Evolutionary conservation across 345 rosid species (phyloP).

Genomic region (Odontarrhena argentea): DNA sequence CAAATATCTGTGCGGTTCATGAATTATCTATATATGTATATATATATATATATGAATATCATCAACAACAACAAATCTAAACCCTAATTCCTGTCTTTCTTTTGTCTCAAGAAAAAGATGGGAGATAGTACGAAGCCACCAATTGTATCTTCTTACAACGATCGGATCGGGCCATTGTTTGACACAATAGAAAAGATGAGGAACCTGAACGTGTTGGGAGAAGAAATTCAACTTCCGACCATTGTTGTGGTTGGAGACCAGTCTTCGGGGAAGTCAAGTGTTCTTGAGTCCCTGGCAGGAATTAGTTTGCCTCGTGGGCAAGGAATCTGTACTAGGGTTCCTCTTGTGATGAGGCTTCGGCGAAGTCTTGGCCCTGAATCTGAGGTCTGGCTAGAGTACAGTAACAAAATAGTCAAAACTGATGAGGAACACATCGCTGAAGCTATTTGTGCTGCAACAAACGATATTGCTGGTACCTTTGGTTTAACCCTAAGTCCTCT

Average conservation of each 20-base stretch:
- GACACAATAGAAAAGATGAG: conserved; percentile 57
- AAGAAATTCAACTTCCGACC: conserved; percentile 61
- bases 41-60: too few relatives aligned
- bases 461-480: conserved; percentile 43
- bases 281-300: conserved; percentile 60
- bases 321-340: conserved; percentile 62
- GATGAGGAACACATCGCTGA: conserved; percentile 42
- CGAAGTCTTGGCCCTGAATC: conserved; percentile 28
- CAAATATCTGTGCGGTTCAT: too few relatives aligned
- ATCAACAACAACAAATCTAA: too few relatives aligned
- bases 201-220: conserved; percentile 43
- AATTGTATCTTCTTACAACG: conserved; percentile 45
- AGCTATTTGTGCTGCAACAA: conserved; percentile 46
- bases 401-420: conserved; percentile 16
- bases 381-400: conserved; percentile 36
- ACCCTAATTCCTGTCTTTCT: too few relatives aligned
- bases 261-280: conserved; percentile 59
- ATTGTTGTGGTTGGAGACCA: conserved; percentile 66
- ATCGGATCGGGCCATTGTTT: conserved; percentile 50
- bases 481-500: too few relatives aligned
- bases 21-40: too few relatives aligned
- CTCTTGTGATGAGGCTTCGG: conserved; percentile 61
- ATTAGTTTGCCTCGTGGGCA: conserved; percentile 49
- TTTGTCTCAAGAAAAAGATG: background rate
- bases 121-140: conserved; percentile 27